Evolutionary conservation across 306 rosid species (phyloP).

Genomic region (Gastrolobium villosum): DNA sequence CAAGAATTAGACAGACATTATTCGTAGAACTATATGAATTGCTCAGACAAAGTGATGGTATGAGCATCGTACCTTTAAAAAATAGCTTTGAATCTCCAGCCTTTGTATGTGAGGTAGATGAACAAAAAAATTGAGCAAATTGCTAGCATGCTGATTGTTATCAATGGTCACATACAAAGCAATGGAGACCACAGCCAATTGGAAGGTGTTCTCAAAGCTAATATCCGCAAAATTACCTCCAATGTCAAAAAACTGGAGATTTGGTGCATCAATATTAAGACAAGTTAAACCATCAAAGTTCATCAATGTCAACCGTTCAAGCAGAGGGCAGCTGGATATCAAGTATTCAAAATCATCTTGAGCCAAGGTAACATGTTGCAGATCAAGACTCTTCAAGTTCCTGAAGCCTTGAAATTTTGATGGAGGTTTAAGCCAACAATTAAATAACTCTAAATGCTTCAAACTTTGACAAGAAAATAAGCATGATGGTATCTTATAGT

Average conservation of each 20-base stretch:
- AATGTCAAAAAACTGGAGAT: slow-evolving; percentile 65
- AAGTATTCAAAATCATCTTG: slow-evolving; percentile 64
- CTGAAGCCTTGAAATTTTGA: slow-evolving; percentile 61
- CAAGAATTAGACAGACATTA: slow-evolving; percentile 25
- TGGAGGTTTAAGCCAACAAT: slow-evolving; percentile 70
- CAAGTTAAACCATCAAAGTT: slow-evolving; percentile 65
- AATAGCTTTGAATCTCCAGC: slow-evolving; percentile 66
- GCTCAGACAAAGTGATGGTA: slow-evolving; percentile 3
- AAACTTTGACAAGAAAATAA: slow-evolving; percentile 63
- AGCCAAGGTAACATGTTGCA: slow-evolving; percentile 71
- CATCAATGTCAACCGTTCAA: slow-evolving; percentile 66
- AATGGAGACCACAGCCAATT: slow-evolving; percentile 66
- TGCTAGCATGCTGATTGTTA: slow-evolving; percentile 48
- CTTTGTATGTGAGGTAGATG: slow-evolving; percentile 58
- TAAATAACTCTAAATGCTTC: slow-evolving; percentile 62
- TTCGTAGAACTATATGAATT: slow-evolving; percentile 36
- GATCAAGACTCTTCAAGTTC: slow-evolving; percentile 74
- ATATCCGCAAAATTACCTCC: slow-evolving; percentile 69
- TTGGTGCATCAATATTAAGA: slow-evolving; percentile 65
- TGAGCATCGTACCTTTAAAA: slow-evolving; percentile 60
- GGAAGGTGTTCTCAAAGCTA: slow-evolving; percentile 58
- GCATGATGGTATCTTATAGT: slow-evolving; percentile 62
- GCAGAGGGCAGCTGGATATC: slow-evolving; percentile 63
- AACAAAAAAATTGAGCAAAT: slow-evolving; percentile 61
- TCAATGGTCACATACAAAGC: slow-evolving; percentile 52